Evolutionary conservation across 495 filamentous ascomycete genomes (phyloP).

Genomic region (Glonium stellatum): DNA sequence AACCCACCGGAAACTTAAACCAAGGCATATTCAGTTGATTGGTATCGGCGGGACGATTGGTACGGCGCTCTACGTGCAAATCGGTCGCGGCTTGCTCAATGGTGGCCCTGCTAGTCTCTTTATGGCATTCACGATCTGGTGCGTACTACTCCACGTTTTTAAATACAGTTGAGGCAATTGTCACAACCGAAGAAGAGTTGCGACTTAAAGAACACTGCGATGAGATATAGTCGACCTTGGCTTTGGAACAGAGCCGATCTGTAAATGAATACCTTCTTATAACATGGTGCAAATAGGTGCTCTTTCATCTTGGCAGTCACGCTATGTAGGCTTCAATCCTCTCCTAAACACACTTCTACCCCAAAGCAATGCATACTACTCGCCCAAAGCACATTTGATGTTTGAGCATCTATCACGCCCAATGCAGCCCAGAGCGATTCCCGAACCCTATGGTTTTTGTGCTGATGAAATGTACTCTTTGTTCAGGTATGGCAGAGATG

Average conservation of each 20-base stretch:
- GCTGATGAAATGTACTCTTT: not conserved
- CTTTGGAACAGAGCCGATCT: too few species aligned
- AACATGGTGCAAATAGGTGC: constrained; percentile 44
- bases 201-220: not conserved
- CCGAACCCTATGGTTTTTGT: not conserved
- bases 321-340: constrained; percentile 39
- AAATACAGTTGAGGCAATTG: not conserved
- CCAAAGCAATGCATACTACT: not conserved
- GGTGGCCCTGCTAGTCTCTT: constrained; percentile 73
- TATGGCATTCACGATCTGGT: constrained; percentile 73
- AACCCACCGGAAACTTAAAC: constrained; percentile 54
- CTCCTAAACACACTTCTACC: not conserved
- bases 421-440: not conserved
- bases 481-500: constrained; percentile 65
- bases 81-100: constrained; percentile 58
- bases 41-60: constrained; percentile 73
- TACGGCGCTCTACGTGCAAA: constrained; percentile 73
- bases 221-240: too few species aligned
- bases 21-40: constrained; percentile 66
- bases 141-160: constrained; percentile 39
- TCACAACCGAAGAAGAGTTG: not conserved
- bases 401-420: not conserved
- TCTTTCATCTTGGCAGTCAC: constrained; percentile 64
- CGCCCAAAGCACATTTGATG: not conserved
- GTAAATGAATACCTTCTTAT: not conserved